These are phyloP conservation scores for Carpinus viminea DNA, from an alignment of 306 rosid genomes.

Conservation along the genomic window DNA sequence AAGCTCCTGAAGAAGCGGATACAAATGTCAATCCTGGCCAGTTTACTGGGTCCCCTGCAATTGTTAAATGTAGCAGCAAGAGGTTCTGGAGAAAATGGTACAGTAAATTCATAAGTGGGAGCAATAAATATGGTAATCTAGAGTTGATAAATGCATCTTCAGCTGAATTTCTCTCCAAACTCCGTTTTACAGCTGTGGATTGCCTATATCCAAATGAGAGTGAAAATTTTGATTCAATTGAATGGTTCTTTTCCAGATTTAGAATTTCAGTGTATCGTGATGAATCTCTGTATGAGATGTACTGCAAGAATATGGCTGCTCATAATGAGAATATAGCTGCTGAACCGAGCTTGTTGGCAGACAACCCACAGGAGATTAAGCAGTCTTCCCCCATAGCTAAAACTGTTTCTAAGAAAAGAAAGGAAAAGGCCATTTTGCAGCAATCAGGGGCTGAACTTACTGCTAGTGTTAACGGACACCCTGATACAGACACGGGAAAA, in stretches of 20 bases:
- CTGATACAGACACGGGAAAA: slow-evolving; percentile 14
- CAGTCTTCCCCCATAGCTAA: slow-evolving; percentile 6
- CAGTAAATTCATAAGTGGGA: slow-evolving; percentile 43
- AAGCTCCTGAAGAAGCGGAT: slow-evolving; percentile 32
- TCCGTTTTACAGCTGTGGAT: slow-evolving; percentile 59
- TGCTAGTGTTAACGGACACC: slow-evolving; percentile 31
- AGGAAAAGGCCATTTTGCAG: slow-evolving; percentile 24
- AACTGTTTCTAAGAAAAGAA: slow-evolving; percentile 37
- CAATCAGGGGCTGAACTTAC: slow-evolving; percentile 37
- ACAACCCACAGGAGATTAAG: slow-evolving; percentile 26
- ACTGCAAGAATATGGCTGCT: slow-evolving; percentile 15
- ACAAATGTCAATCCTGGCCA: slow-evolving; percentile 7
- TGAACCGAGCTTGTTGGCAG: slow-evolving; percentile 28
- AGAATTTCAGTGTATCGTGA: slow-evolving; percentile 63
- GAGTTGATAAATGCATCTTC: slow-evolving; percentile 45
- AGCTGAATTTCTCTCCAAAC: slow-evolving; percentile 62
- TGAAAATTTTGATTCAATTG: slow-evolving; percentile 51
- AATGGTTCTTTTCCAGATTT: slow-evolving; percentile 68
- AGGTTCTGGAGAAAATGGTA: slow-evolving; percentile 72
- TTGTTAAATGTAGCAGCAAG: slow-evolving; percentile 44
- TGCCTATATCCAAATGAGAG: slow-evolving; percentile 47
- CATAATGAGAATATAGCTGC: slow-evolving; percentile 30
- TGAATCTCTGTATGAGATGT: slow-evolving; percentile 41
- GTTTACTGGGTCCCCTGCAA: slow-evolving; percentile 26
- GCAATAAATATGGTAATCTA: slow-evolving; percentile 31